Evolutionary conservation across 116 monocot genomes (phyloP).

Genomic region (Cymodocea nodosa): DNA sequence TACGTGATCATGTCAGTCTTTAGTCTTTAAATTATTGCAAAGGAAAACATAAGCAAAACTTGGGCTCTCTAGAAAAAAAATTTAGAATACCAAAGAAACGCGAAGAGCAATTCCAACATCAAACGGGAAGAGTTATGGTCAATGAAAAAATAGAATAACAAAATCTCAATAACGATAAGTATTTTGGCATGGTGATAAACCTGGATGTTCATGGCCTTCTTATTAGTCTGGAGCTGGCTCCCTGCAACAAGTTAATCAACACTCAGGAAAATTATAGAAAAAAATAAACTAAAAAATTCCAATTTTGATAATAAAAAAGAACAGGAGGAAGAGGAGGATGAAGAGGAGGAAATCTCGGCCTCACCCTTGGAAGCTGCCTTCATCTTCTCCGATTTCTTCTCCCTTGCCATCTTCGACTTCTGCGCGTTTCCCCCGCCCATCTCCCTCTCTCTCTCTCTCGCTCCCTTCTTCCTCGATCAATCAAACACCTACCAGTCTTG

Average conservation of each 20-base stretch:
- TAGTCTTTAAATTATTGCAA: no score
- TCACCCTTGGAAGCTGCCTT: background rate
- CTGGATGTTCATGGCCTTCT: constrained; percentile 74
- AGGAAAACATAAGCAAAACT: no score
- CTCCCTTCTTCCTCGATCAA: background rate
- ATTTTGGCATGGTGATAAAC: constrained; percentile 13
- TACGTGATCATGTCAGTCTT: no score
- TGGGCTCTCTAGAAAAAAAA: no score
- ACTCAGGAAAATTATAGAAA: background rate
- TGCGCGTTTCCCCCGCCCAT: background rate
- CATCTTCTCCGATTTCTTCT: background rate
- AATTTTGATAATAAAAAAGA: background rate
- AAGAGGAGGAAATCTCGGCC: background rate
- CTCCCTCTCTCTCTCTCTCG: background rate
- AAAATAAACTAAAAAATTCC: background rate
- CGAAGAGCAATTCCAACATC: background rate
- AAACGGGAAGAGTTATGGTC: background rate
- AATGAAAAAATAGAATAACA: background rate
- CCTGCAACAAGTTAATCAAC: constrained; percentile 16
- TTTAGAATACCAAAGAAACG: no score
- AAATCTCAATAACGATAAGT: background rate
- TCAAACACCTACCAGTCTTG: no score
- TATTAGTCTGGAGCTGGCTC: constrained; percentile 55
- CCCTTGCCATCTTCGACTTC: constrained; percentile 4
- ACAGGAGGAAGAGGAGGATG: background rate